Base-by-base conservation (phyloP, 75 land plant species). In the Cunninghamia lanceolata region DNA sequence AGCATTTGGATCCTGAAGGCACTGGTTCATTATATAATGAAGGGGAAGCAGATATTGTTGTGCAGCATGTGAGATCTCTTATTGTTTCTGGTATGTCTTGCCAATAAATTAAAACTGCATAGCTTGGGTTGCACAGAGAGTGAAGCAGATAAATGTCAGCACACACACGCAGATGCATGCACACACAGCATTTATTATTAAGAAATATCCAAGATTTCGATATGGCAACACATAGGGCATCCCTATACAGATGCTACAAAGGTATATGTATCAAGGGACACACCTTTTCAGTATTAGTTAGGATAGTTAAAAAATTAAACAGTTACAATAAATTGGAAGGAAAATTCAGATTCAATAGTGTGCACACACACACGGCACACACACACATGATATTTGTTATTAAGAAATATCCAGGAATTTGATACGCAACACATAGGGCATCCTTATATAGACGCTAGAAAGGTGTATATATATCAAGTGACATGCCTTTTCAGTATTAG, bases 11-110 rank as follows among this genome's bases (percentile, higher is more conserved):
- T 78, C 95, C 92, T 82, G 94, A 94, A 84, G 97, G 99, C 43
- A 96, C 97, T 50, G 97, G 99, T 8, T 96, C 97, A 83, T 95
- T 92, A 78, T 96, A 93, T 87, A 96, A 96, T 86, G 99, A 95
- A 91, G 99, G 97, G 50, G 99, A 96, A 90, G 97, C 97, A 83
- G 96, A 96, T 66, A 93, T 94, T 86, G 96, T 95, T 38, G 89
- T 96, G 40, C 92, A 95, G 76, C 97, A 96, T 90, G 94, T 96
- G 40, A 90, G 83, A 47, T 91, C 93, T 73, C 89, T 96, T 66
- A 87, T 96, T 46, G 87, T 86, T 86, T 87, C 95, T 63, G 99
- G 99, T 96, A 90, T 28, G 82, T 83, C 2, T 52, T 52, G 56
- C 87, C 75, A 9, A 38, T 36, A 39, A 32, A 38, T 17, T 38